These are phyloP conservation scores for Xylariaceae sp. DNA, from an alignment of 2,329 filamentous ascomycete genomes.

Conservation along the genomic window DNA sequence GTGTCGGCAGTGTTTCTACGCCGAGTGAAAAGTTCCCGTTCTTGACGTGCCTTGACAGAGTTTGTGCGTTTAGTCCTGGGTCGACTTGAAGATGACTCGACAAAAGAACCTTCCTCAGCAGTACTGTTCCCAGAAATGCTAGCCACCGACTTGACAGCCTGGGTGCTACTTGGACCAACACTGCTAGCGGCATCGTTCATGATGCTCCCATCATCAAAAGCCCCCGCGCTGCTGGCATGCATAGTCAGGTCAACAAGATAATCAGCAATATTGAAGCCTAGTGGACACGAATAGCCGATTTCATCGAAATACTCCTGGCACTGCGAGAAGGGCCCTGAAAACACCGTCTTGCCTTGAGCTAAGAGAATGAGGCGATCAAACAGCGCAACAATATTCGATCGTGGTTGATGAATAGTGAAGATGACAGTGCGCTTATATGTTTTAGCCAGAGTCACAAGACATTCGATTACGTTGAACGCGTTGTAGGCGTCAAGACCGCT, in stretches of 20 bases:
- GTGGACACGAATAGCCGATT: conserved; percentile 90
- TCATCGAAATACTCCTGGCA: conserved; percentile 94
- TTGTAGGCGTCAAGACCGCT: conserved; percentile 97
- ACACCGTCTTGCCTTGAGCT: conserved; percentile 88
- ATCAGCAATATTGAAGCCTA: conserved; percentile 98
- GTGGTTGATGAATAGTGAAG: conserved; percentile 97
- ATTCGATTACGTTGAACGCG: conserved; percentile 97
- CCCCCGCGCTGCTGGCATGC: conserved; percentile 76
- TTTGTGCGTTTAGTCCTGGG: conserved; percentile 75
- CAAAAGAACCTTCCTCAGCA: conserved; percentile 68
- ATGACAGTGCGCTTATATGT: conserved; percentile 96
- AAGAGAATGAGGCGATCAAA: conserved; percentile 94
- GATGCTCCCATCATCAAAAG: conserved; percentile 64
- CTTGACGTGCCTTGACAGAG: conserved; percentile 85
- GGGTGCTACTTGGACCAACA: conserved; percentile 83
- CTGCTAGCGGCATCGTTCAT: conserved; percentile 63
- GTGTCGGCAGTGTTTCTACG: conserved; percentile 72
- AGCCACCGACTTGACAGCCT: conserved; percentile 87
- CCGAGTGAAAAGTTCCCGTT: conserved; percentile 87
- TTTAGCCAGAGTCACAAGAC: conserved; percentile 91
- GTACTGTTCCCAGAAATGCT: conserved; percentile 80
- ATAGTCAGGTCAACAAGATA: conserved; percentile 97
- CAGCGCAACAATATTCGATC: conserved; percentile 96
- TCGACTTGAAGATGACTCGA: conserved; percentile 65
- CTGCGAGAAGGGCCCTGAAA: conserved; percentile 85